Evolutionary conservation across 192 early-diverging fungal species (phyloP), one percentile per base, ranked within the genome.

Genomic region (Chytriomyces hyalinus): DNA sequence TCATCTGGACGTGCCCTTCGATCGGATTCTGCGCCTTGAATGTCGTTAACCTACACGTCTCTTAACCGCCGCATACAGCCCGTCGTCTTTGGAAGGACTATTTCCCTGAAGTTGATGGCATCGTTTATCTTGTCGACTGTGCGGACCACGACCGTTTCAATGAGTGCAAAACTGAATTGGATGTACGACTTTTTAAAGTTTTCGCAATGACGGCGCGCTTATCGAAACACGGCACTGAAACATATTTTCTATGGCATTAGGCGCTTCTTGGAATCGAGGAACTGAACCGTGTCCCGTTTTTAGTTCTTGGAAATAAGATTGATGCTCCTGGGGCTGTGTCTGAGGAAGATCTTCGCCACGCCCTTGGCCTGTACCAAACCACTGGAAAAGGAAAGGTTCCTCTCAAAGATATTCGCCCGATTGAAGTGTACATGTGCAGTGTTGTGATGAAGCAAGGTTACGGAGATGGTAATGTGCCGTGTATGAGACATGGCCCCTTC

Each of bases 351-450:
- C 90, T 99, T 70, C 88, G 96, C 80, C 85, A 89, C 65, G 85
- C 85, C 59, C 90, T 99, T 69, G 96, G 97, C 43, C 88, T 99
- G 77, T 93, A 92, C 92, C 96, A 99, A 85, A 97, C 96, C 61
- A 99, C 96, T 57, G 97, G 97, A 79, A 98, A 98, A 87, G 97
- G 97, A 83, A 98, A 96, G 86, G 92, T 95, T 49, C 90, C 91
- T 67, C 90, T 97, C 81, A 93, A 93, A 82, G 93, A 96, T 80
- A 94, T 96, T 79, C 91, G 97, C 68, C 94, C 97, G 60, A 96
- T 99, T 77, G 97, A 99, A 88, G 90, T 99, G 66, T 99, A 96
- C 81, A 99, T 99, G 97, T 97, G 96, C 89, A 98, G 96, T 43
- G 94, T 99, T 20, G 94, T 96, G 57, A 95, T 96, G 93, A 91